Evolutionary conservation across 352 stramenopile species (phyloP).

Genomic region (Phytophthora quininea): DNA sequence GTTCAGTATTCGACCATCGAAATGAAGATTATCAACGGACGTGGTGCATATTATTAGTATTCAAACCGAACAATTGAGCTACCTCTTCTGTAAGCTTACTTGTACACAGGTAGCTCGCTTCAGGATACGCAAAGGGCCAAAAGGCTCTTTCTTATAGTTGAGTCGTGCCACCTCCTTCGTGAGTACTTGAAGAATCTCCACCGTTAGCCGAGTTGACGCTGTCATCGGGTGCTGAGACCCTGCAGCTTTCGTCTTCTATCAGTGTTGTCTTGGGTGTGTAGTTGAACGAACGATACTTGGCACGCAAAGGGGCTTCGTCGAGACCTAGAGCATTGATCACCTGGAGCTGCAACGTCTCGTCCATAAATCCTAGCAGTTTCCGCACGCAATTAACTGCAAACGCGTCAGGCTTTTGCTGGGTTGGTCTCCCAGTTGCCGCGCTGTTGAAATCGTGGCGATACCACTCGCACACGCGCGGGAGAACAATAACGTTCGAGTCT

Average conservation of each 20-base stretch:
- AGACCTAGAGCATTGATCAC: conserved; percentile 49
- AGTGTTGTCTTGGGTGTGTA: conserved; percentile 52
- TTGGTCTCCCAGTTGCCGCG: conserved; percentile 6
- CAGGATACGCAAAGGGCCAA: too few species aligned
- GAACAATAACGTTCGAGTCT: conserved; percentile 39
- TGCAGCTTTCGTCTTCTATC: conserved; percentile 19
- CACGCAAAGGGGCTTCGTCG: conserved; percentile 54
- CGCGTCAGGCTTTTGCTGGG: conserved; percentile 26
- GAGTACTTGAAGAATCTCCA: conserved; percentile 4
- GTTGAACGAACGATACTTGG: conserved; percentile 63
- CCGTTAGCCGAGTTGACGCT: background rate
- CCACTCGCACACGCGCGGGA: conserved; percentile 81
- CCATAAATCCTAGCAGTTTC: conserved; percentile 80
- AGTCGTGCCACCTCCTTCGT: conserved; percentile 25
- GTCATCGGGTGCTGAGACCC: conserved; percentile 1
- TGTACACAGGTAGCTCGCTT: conserved; percentile 14
- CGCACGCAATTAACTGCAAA: conserved; percentile 65
- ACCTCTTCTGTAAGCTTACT: conserved; percentile 23
- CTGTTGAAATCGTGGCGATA: conserved; percentile 68
- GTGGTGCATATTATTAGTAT: background rate
- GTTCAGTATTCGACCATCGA: background rate
- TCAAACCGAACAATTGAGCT: background rate
- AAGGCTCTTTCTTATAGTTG: conserved; percentile 6
- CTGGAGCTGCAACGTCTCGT: conserved; percentile 44
- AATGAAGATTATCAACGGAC: background rate